Base-by-base conservation (phyloP, 441 rosid species). In the Isatis lusitanica region DNA sequence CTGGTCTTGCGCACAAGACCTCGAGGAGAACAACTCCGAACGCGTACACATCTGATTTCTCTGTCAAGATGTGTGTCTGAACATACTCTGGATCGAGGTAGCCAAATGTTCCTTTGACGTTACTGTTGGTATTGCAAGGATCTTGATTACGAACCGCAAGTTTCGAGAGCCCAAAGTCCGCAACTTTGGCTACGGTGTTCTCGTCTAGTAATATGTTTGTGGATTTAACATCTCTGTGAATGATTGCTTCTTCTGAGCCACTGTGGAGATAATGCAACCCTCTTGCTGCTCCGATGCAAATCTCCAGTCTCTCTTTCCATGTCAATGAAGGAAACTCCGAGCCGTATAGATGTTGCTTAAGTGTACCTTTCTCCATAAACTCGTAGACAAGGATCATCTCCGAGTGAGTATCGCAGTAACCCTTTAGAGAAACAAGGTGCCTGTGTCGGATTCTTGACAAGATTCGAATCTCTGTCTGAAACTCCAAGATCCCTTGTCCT, bases 31-130 rank as follows among this genome's bases (percentile, higher is more conserved):
- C 82, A 0, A 81, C 85, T 15, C 85, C 85, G 3, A 80, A 81
- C 3, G 82, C 70, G 44, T 77, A 84, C 6, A 84, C 85, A 70
- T 83, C 85, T 0, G 83, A 81, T 53, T 79, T 84, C 26, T 84
- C 82, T 0, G 85, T 82, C 1, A 78, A 71, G 39, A 71, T 61
- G 10, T 48, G 62, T 0, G 80, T 47, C 7, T 28, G 57, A 7
- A 80, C 63, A 38, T 84, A 84, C 63, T 84, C 84, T 0, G 87
- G 85, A 67, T 83, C 86, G 0, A 81, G 60, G 73, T 85, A 85
- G 10, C 84, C 88, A 1, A 78, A 79, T 1, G 86, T 85, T 28
- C 88, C 88, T 48, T 79, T 80, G 7, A 83, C 63, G 35, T 36
- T 36, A 0, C 71, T 75, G 2, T 75, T 81, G 33, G 73, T 46